These are phyloP conservation scores for Marsdenia floribunda DNA, from an alignment of 257 asterid genomes.

Conservation along the genomic window DNA sequence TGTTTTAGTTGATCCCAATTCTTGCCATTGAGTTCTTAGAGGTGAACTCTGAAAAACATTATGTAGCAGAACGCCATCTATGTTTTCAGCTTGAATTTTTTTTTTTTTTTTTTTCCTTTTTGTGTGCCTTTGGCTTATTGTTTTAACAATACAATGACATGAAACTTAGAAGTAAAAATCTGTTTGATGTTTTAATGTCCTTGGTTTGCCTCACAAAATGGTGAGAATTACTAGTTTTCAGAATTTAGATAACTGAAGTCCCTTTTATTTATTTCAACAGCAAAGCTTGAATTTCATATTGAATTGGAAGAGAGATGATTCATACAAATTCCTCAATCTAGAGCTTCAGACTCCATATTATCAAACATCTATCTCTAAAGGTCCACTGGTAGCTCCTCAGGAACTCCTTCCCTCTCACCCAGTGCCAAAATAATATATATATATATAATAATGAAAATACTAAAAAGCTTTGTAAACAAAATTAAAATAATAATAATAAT, in stretches of 20 bases:
- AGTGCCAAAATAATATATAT: too few species aligned
- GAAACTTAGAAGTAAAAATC: background rate
- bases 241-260: background rate
- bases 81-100: background rate
- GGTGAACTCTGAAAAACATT: background rate
- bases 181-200: too few species aligned
- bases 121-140: background rate
- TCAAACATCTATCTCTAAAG: background rate
- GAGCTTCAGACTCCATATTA: background rate
- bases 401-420: background rate
- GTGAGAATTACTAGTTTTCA: background rate
- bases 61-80: background rate
- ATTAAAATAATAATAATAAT: too few species aligned
- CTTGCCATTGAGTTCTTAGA: background rate
- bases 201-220: background rate
- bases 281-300: background rate
- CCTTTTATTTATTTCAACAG: background rate
- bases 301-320: background rate
- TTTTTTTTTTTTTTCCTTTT: too few species aligned
- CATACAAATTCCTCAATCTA: background rate
- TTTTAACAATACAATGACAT: background rate
- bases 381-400: background rate
- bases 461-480: too few species aligned
- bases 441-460: too few species aligned
- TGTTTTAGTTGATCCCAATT: background rate